phyloP scores from a whole-genome alignment of 2,329 filamentous ascomycete species.

The Claviceps pusilla region DNA sequence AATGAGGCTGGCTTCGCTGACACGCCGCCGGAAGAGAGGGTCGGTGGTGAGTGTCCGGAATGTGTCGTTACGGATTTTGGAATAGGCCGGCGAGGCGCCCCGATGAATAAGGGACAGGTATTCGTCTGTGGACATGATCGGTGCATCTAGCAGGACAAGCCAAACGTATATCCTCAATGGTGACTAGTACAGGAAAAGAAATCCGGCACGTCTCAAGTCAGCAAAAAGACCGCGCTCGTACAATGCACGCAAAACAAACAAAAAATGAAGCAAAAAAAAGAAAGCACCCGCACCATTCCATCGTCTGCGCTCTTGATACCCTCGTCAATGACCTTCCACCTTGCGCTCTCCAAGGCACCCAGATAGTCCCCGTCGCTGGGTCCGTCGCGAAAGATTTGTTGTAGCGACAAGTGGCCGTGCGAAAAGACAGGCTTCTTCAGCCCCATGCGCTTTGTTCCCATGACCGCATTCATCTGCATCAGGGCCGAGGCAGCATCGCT shows the following conservation, averaged over 20 bases:
- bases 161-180: conserved; percentile 88
- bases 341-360: conserved; percentile 52
- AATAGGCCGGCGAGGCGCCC: conserved; percentile 83
- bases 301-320: conserved; percentile 65
- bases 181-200: conserved; percentile 41
- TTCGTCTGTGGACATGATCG: conserved; percentile 68
- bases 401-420: conserved; percentile 47
- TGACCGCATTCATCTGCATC: conserved; percentile 22
- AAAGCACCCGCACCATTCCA: conserved; percentile 50
- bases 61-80: conserved; percentile 96
- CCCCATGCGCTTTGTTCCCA: conserved; percentile 23
- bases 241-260: not conserved
- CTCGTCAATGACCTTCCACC: conserved; percentile 59
- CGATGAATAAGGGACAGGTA: conserved; percentile 87
- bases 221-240: too few relatives aligned
- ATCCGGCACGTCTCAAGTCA: too few relatives aligned
- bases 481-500: conserved; percentile 46
- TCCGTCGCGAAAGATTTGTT: conserved; percentile 66
- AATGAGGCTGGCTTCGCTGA: conserved; percentile 89
- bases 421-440: conserved; percentile 30
- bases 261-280: not conserved
- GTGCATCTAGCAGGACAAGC: conserved; percentile 82
- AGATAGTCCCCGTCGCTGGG: conserved; percentile 56
- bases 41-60: conserved; percentile 94
- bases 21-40: conserved; percentile 86